A percentile compares a stretch with the other conserved stretches of the same genome.
Evolutionary conservation across 352 stramenopile genomes (phyloP).

Genomic region (Globisporangium abappressorium): DNA sequence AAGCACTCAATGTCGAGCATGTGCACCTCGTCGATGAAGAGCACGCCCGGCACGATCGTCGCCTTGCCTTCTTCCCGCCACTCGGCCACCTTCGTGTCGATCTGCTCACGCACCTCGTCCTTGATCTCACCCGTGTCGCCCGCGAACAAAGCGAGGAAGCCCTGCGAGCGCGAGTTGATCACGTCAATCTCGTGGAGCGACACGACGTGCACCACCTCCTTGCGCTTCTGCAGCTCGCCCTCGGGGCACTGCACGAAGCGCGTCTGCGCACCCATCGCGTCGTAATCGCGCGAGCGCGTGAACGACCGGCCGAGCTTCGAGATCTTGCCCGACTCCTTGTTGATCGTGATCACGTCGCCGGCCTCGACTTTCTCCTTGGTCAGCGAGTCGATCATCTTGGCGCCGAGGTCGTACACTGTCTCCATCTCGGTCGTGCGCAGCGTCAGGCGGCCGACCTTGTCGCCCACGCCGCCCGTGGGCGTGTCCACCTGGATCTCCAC

Average conservation of each 20-base stretch:
- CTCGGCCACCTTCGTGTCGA: constrained; percentile 97
- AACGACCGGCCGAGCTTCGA: constrained; percentile 97
- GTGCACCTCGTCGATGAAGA: constrained; percentile 99
- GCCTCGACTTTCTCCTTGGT: constrained; percentile 99
- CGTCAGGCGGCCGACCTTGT: constrained; percentile 92
- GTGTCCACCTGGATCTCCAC: constrained; percentile 99
- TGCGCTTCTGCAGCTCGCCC: constrained; percentile 98
- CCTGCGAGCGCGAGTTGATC: constrained; percentile 98
- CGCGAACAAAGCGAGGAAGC: constrained; percentile 98
- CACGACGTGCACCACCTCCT: constrained; percentile 97
- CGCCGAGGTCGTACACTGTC: constrained; percentile 99
- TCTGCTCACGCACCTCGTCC: constrained; percentile 98
- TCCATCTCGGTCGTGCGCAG: constrained; percentile 99
- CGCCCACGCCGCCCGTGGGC: constrained; percentile 63
- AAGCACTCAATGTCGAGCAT: constrained; percentile 99
- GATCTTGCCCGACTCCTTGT: constrained; percentile 99
- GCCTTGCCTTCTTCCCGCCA: constrained; percentile 96
- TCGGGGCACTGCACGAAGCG: constrained; percentile 90
- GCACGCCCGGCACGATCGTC: constrained; percentile 97
- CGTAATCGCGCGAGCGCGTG: constrained; percentile 97
- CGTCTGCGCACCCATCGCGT: constrained; percentile 95
- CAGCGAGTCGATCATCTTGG: constrained; percentile 99
- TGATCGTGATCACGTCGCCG: constrained; percentile 99
- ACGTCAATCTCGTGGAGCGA: constrained; percentile 99
- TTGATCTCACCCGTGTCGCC: constrained; percentile 99